Percentiles rank a stretch among this genome's conserved stretches.
Conservation (phyloP, 768 basidiomycete genomes). For the Pisolithus orientalis region DNA sequence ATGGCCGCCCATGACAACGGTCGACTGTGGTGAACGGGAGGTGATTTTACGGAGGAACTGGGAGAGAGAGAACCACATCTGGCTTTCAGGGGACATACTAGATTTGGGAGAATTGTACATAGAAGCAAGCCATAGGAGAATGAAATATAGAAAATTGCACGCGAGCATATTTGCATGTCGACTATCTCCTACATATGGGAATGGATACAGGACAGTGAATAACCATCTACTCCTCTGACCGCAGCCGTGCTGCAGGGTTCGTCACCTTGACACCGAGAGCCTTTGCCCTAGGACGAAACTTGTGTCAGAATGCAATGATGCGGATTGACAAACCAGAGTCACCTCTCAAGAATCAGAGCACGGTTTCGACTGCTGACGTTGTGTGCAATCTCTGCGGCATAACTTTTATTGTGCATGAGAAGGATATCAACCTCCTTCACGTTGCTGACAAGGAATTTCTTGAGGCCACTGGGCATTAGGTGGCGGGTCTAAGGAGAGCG, state of each 20-base stretch:
- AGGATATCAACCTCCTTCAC: conserved; percentile 90
- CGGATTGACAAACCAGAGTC: conserved; percentile 10
- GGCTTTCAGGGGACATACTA: background rate
- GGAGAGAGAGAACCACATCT: background rate
- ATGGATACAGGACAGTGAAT: conserved; percentile 29
- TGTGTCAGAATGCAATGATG: conserved; percentile 4
- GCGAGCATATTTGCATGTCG: conserved; percentile 42
- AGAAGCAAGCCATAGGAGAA: background rate
- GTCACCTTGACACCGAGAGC: conserved; percentile 89
- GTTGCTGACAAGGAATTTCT: conserved; percentile 95
- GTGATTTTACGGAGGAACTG: background rate
- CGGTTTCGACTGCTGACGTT: conserved; percentile 95
- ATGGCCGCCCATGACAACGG: conserved; percentile 17
- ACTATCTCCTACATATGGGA: conserved; percentile 46
- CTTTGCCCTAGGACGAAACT: conserved; percentile 54
- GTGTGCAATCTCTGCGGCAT: conserved; percentile 95
- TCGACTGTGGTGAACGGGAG: background rate
- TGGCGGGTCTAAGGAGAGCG: conserved; percentile 66
- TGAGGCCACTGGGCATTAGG: conserved; percentile 90
- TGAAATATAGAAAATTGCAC: conserved; percentile 18
- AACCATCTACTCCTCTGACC: conserved; percentile 81
- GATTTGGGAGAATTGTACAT: background rate
- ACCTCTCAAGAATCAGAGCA: conserved; percentile 84
- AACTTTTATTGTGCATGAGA: conserved; percentile 96
- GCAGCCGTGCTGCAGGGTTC: conserved; percentile 86